Conservation (phyloP, 2,329 filamentous ascomycete genomes). For the Zymoseptoria pseudotritici region DNA sequence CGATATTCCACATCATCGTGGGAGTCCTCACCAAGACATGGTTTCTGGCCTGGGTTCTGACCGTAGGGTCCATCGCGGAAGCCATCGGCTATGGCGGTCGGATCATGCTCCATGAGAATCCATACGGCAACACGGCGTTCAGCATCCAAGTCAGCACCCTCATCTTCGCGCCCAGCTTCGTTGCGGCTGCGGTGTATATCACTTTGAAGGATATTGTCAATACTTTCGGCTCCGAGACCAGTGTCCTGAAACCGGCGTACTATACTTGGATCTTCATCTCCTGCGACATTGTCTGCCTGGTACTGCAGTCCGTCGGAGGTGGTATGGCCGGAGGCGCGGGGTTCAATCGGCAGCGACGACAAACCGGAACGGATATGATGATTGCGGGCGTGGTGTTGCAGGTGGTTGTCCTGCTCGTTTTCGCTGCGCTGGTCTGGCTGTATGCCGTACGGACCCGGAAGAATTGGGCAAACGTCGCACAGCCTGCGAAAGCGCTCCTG, state of each 20-base stretch:
- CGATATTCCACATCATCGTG: constrained; percentile 28
- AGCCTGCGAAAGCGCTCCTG: background rate
- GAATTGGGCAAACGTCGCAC: background rate
- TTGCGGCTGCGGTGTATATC: constrained; percentile 42
- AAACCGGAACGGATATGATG: constrained; percentile 53
- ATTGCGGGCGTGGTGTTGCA: constrained; percentile 58
- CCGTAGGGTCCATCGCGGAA: constrained; percentile 36
- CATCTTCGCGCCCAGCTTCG: constrained; percentile 36
- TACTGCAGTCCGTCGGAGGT: constrained; percentile 56
- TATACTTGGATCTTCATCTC: constrained; percentile 46
- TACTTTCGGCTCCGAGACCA: constrained; percentile 36
- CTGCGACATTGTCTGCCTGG: constrained; percentile 48
- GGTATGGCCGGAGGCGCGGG: constrained; percentile 19
- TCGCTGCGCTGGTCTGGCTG: constrained; percentile 33
- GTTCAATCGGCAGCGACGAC: constrained; percentile 19
- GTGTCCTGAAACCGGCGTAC: constrained; percentile 33
- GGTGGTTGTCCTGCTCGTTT: constrained; percentile 50
- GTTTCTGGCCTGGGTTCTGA: constrained; percentile 35
- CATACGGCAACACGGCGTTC: constrained; percentile 34
- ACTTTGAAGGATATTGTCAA: constrained; percentile 41
- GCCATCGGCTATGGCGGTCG: constrained; percentile 37
- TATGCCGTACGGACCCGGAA: constrained; percentile 1
- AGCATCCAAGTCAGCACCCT: constrained; percentile 38
- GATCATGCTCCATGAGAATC: constrained; percentile 35
- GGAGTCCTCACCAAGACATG: constrained; percentile 29